Evolutionary conservation across 352 stramenopile species (phyloP).

Genomic region (Globisporangium spiculum): DNA sequence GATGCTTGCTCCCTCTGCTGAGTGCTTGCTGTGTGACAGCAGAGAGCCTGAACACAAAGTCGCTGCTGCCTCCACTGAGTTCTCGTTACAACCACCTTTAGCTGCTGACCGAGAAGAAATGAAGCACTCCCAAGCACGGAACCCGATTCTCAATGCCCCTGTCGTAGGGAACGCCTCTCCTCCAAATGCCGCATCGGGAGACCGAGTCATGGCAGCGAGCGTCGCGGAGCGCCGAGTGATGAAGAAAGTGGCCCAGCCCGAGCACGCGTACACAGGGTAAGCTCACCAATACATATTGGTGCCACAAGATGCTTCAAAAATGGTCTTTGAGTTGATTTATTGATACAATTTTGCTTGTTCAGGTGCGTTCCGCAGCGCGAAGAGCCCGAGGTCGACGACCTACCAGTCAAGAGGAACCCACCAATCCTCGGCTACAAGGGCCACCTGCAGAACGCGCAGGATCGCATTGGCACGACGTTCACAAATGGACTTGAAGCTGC

Average conservation of each 20-base stretch:
- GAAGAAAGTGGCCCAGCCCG: slow-evolving; percentile 63
- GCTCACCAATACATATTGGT: neutral
- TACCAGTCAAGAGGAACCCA: slow-evolving; percentile 21
- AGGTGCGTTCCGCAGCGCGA: slow-evolving; percentile 30
- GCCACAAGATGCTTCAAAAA: neutral
- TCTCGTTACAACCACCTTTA: neutral
- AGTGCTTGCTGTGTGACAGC: too few species aligned
- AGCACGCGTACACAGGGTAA: slow-evolving; percentile 69
- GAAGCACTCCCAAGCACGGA: slow-evolving; percentile 14
- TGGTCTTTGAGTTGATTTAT: neutral
- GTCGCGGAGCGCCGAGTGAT: slow-evolving; percentile 57
- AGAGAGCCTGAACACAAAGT: too few species aligned
- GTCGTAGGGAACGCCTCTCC: slow-evolving; percentile 9
- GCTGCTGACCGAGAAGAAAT: neutral
- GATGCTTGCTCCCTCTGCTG: too few species aligned
- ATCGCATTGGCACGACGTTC: slow-evolving; percentile 70
- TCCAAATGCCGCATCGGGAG: slow-evolving; percentile 16
- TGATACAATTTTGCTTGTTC: neutral
- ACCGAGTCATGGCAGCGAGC: slow-evolving; percentile 23
- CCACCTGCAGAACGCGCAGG: slow-evolving; percentile 52
- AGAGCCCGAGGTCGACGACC: slow-evolving; percentile 21
- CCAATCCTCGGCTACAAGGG: slow-evolving; percentile 67
- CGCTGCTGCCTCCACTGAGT: too few species aligned
- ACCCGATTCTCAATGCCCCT: slow-evolving; percentile 15
- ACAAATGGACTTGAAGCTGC: slow-evolving; percentile 46